A percentile compares a stretch with the other conserved stretches of the same genome.
Conservation (phyloP, 2,329 filamentous ascomycete species). For the Epichloe gansuensis region DNA sequence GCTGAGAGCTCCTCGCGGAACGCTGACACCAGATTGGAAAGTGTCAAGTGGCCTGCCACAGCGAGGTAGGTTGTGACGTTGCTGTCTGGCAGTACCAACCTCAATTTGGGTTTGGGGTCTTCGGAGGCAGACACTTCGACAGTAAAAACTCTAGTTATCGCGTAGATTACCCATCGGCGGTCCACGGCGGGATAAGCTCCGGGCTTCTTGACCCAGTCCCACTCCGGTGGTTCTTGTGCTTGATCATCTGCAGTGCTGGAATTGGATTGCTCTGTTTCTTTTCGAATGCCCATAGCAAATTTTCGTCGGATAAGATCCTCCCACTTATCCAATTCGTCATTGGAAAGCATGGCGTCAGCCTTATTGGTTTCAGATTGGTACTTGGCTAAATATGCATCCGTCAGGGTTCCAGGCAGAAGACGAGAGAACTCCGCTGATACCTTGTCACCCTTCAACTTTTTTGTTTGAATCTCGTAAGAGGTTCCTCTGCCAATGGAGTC, state of each 20-base stretch:
- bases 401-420: constrained; percentile 35
- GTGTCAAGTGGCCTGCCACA: constrained; percentile 45
- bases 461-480: constrained; percentile 23
- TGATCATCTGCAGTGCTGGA: constrained; percentile 9
- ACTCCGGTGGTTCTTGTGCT: constrained; percentile 27
- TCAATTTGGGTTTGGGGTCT: constrained; percentile 18
- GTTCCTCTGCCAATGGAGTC: constrained; percentile 60
- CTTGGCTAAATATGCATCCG: constrained; percentile 34
- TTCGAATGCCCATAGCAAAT: constrained; percentile 30
- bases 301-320: constrained; percentile 37
- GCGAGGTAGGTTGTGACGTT: constrained; percentile 46
- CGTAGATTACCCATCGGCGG: constrained; percentile 51
- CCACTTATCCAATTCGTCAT: constrained; percentile 34
- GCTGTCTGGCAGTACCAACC: constrained; percentile 33
- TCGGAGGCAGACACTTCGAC: constrained; percentile 33
- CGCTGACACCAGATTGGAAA: constrained; percentile 45
- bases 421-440: constrained; percentile 21
- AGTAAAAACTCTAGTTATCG: constrained; percentile 48
- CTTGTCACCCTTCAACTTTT: constrained; percentile 20
- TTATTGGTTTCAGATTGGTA: constrained; percentile 30
- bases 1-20: constrained; percentile 36
- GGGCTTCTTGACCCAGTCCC: constrained; percentile 35
- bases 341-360: constrained; percentile 35
- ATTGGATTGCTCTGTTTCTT: constrained; percentile 4
- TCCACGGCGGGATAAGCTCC: constrained; percentile 42